Conservation (phyloP, 345 rosid species). For the Limnanthes douglasii region DNA sequence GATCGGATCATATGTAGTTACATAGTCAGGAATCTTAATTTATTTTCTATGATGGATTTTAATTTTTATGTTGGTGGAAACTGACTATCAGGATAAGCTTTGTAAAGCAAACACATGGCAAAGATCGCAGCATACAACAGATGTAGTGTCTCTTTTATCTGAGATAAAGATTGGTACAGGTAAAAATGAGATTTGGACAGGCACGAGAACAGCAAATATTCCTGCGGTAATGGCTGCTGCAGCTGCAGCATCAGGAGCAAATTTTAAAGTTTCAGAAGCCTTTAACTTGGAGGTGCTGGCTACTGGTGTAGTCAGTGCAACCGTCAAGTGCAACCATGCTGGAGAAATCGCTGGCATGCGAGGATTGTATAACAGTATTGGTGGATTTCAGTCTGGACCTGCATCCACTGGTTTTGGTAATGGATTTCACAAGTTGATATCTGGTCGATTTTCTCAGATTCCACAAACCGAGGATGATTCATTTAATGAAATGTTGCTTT, state of each 20-base stretch:
- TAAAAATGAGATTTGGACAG: conserved; percentile 86
- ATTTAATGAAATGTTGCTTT: conserved; percentile 77
- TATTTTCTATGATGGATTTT: conserved; percentile 3
- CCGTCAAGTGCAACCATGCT: conserved; percentile 86
- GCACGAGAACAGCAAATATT: conserved; percentile 75
- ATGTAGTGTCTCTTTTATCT: conserved; percentile 86
- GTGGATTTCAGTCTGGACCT: conserved; percentile 71
- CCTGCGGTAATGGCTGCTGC: conserved; percentile 99
- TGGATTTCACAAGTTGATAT: conserved; percentile 78
- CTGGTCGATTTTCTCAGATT: conserved; percentile 78
- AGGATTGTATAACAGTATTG: conserved; percentile 84
- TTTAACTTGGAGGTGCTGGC: conserved; percentile 95
- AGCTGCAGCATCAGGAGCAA: conserved; percentile 97
- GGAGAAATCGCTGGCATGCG: conserved; percentile 99
- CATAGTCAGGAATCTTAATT: neutral
- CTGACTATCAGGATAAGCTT: conserved; percentile 59
- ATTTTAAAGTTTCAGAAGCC: conserved; percentile 67
- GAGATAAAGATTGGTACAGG: conserved; percentile 92
- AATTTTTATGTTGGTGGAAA: conserved; percentile 11
- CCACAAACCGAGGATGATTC: conserved; percentile 62
- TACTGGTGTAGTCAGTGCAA: conserved; percentile 93
- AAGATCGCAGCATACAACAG: conserved; percentile 70
- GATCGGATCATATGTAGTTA: too few species aligned
- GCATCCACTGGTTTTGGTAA: conserved; percentile 40
- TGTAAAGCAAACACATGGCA: conserved; percentile 99